Conservation (phyloP, 441 rosid species). For the Gossypium gossypioides region DNA sequence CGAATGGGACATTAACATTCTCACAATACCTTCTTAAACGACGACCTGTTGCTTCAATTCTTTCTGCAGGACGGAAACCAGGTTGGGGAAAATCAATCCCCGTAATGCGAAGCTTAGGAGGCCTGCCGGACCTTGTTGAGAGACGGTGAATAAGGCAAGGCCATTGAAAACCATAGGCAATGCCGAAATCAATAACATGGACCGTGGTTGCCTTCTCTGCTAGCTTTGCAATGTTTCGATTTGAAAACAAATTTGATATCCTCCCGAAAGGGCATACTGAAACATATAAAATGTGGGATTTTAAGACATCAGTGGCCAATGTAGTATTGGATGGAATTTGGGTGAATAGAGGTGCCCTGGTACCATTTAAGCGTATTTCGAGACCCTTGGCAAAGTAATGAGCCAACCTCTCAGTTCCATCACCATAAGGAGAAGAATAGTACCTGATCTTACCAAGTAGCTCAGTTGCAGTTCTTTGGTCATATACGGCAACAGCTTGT, state of each 20-base stretch:
- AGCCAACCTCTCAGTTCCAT: constrained; percentile 63
- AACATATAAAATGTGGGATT: constrained; percentile 42
- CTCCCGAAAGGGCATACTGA: constrained; percentile 49
- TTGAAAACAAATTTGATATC: constrained; percentile 36
- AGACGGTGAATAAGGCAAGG: constrained; percentile 76
- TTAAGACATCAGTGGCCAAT: constrained; percentile 47
- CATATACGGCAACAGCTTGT: constrained; percentile 57
- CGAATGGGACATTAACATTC: constrained; percentile 62
- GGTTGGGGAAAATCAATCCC: constrained; percentile 83
- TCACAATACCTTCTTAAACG: constrained; percentile 56
- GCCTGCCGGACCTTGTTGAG: constrained; percentile 39
- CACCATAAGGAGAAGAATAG: constrained; percentile 53
- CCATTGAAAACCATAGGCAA: constrained; percentile 89
- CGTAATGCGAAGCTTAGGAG: constrained; percentile 65
- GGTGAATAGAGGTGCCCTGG: background rate
- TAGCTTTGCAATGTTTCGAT: background rate
- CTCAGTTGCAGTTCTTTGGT: constrained; percentile 51
- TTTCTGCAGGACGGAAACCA: constrained; percentile 69
- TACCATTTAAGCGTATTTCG: background rate
- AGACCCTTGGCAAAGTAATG: constrained; percentile 38
- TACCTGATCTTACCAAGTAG: constrained; percentile 51
- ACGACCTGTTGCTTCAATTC: constrained; percentile 65
- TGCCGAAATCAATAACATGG: constrained; percentile 77
- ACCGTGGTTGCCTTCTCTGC: constrained; percentile 44
- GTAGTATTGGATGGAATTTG: constrained; percentile 6